Conservation (phyloP, 176 grass and related monocot species). For the Coix lacrymajobi region DNA sequence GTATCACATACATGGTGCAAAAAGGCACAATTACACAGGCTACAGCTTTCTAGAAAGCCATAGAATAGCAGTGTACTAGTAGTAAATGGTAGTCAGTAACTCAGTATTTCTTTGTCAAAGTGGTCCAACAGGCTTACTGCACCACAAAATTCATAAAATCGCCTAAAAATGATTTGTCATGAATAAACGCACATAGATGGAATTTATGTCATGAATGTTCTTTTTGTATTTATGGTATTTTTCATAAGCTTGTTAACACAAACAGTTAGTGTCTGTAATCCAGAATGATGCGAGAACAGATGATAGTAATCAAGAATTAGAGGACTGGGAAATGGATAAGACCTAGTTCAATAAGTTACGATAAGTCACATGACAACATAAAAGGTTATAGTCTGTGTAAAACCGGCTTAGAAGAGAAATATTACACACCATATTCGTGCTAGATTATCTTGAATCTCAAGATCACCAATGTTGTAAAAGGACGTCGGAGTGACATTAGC, state of each 20-base stretch:
- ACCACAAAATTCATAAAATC: constrained; percentile 17
- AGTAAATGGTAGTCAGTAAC: background rate
- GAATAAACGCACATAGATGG: background rate
- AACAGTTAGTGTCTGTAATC: background rate
- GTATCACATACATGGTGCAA: background rate
- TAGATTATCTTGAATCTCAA: constrained; percentile 96
- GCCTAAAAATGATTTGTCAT: background rate
- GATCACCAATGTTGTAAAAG: constrained; percentile 93
- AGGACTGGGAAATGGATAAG: background rate
- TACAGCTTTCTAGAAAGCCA: background rate
- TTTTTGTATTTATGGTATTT: background rate
- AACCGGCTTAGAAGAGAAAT: constrained; percentile 10
- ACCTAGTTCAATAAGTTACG: background rate
- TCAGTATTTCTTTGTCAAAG: background rate
- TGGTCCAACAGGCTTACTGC: background rate
- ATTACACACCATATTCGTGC: constrained; percentile 76
- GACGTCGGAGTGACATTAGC: constrained; percentile 70
- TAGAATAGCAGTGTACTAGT: background rate
- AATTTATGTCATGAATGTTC: background rate
- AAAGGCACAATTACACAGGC: background rate
- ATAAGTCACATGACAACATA: background rate
- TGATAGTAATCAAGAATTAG: constrained; percentile 6
- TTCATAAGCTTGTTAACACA: constrained; percentile 6
- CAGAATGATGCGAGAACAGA: constrained; percentile 2
- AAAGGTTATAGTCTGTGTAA: constrained; percentile 8